phyloP scores from a whole-genome alignment of 2,329 filamentous ascomycete genomes.

The Piedraia hortae region DNA sequence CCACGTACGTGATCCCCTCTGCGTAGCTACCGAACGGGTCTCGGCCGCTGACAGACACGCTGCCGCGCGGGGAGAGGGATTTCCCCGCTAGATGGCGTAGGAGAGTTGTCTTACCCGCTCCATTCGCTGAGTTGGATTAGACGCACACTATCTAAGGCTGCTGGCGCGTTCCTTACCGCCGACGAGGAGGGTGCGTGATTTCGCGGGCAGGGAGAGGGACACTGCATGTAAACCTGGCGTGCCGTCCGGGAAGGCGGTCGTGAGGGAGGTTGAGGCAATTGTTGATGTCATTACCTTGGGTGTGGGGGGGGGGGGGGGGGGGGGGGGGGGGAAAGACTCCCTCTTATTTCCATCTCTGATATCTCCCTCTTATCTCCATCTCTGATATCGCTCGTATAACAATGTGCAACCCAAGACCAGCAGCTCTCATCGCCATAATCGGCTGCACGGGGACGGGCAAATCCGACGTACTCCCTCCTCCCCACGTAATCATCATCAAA shows the following conservation, averaged over 20 bases:
- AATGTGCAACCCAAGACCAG: constrained; percentile 16
- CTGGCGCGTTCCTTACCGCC: constrained; percentile 29
- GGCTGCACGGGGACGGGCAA: constrained; percentile 86
- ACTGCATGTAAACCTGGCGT: constrained; percentile 52
- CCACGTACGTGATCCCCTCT: constrained; percentile 88
- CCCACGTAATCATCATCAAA: constrained; percentile 1
- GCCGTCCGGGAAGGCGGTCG: constrained; percentile 71
- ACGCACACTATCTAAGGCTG: constrained; percentile 3
- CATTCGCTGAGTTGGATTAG: constrained; percentile 37
- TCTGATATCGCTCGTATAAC: no score
- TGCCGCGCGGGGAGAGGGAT: constrained; percentile 52
- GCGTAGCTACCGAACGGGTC: constrained; percentile 80
- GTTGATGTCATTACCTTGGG: constrained; percentile 28
- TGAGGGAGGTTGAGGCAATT: constrained; percentile 49
- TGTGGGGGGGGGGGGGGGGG: no score
- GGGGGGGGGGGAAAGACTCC: no score
- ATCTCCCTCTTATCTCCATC: no score
- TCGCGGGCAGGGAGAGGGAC: constrained; percentile 46
- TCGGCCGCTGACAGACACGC: constrained; percentile 51
- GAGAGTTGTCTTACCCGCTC: constrained; percentile 88
- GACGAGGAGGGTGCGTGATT: constrained; percentile 70
- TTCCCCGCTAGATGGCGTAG: constrained; percentile 86
- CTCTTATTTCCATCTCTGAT: no score
- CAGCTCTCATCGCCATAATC: constrained; percentile 55
- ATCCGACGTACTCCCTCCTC: constrained; percentile 39